Evolutionary conservation across 148 eudicot species (phyloP), one percentile per base, ranked within the genome.

Genomic region (Vaccinium macrocarpon): DNA sequence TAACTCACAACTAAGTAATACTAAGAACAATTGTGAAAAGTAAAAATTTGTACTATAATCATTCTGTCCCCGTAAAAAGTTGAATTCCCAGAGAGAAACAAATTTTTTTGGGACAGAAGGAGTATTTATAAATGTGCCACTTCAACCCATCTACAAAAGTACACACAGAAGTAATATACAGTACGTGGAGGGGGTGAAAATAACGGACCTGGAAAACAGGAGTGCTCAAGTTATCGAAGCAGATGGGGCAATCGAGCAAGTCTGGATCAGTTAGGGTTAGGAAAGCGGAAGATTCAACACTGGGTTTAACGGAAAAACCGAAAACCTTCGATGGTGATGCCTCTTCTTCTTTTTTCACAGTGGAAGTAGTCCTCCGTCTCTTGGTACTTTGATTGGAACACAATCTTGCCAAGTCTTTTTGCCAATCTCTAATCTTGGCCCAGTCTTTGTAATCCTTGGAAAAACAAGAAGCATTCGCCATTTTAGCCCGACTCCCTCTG

Each of bases 221-320:
- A 77, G 86, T 32, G 72, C 84, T 87, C 82, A 93, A 88, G 46
- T 91, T 87, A 9, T 90, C 86, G 79, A 86, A 79, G 86, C 97
- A 95, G 79, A 93, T 89, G 32, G 94, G 82, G 84, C 98, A 95
- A 83, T 95, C 98, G 57, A 96, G 82, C 74, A 96, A 96, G 87
- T 94, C 98, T 38, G 96, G 93, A 78, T 94, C 94, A 49, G 92
- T 77, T 73, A 96, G 84, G 59, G 86, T 85, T 32, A 95, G 87
- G 6, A 88, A 83, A 42, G 86, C 5, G 21, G 89, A 52, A 23
- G 88, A 85, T 7, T 51, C 55, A 4, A 6, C 46, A 42, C 46
- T 42, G 46, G 46, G 46, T 42, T 42, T 42, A 42, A 6, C 16
- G 62, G 23, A 18, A 9, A 13, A 14, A 9, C 32, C 19, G 6